These are phyloP conservation scores for Fusarium aywerte DNA, from an alignment of 2,329 filamentous ascomycete genomes.

Conservation along the genomic window DNA sequence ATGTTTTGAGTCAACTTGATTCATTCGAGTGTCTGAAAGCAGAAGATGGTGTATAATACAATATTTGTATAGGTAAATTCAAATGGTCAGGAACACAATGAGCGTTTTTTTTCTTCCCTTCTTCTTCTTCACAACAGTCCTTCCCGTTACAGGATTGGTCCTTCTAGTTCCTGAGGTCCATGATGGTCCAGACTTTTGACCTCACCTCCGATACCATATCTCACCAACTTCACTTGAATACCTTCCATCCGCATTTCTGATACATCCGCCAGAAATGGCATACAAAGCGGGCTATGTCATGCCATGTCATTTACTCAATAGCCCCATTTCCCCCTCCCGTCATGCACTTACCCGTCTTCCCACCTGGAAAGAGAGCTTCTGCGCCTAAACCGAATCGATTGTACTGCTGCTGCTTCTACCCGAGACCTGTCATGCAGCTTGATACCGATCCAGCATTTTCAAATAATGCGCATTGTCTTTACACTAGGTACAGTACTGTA, in stretches of 20 bases:
- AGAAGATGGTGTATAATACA: slow-evolving; percentile 19
- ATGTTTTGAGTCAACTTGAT: slow-evolving; percentile 18
- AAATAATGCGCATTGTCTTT: slow-evolving; percentile 7
- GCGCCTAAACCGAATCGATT: slow-evolving; percentile 8
- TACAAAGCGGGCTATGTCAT: neutral
- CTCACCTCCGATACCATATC: slow-evolving; percentile 1
- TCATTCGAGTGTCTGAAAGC: slow-evolving; percentile 3
- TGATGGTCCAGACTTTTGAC: neutral
- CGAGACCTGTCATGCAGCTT: slow-evolving; percentile 26
- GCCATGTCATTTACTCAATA: neutral
- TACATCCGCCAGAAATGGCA: slow-evolving; percentile 20
- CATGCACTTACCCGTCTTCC: slow-evolving; percentile 22
- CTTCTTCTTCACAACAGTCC: neutral
- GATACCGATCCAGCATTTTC: slow-evolving; percentile 26
- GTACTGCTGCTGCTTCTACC: slow-evolving; percentile 14
- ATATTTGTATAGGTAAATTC: slow-evolving; percentile 2
- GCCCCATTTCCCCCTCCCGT: neutral
- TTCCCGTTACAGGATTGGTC: neutral
- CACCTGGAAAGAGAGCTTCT: neutral
- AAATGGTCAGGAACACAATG: slow-evolving; percentile 1
- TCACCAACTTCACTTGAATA: slow-evolving; percentile 4
- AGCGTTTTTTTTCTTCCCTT: neutral
- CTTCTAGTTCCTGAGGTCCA: neutral
- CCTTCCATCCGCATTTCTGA: slow-evolving; percentile 13
- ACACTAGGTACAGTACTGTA: neutral